Base-by-base conservation (phyloP, 805 yeast species). In the Ascoidea asiatica region DNA sequence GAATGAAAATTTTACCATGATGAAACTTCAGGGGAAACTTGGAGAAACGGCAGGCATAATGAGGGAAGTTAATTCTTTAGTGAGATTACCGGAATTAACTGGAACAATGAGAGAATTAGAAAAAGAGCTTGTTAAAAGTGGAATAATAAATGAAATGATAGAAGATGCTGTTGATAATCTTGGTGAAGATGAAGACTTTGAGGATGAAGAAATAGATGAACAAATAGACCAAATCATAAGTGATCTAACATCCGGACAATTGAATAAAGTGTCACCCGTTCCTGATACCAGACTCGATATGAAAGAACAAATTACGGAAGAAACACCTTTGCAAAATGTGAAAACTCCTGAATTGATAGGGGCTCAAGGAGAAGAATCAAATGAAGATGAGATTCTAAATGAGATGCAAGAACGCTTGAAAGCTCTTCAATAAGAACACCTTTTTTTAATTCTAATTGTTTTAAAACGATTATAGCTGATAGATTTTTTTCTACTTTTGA, bases 131-230 rank as follows among this genome's bases (percentile, higher is more conserved):
- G 79, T 84, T 76, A 83, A 81, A 60, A 75, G 84, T 11, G 92
- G 92, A 0, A 74, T 92, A 40, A 87, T 92, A 44, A 86, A 85
- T 52, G 98, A 92, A 58, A 92, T 92, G 97, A 80, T 89, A 58
- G 87, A 84, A 46, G 99, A 92, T 57, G 78, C 85, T 49, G 68
- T 90, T 48, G 97, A 89, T 48, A 62, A 69, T 42, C 63, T 75
- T 46, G 79, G 73, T 19, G 86, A 79, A 23, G 81, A 73, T 41
- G 81, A 74, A 18, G 84, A 77, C 47, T 70, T 75, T 38, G 81
- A 73, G 44, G 69, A 69, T 38, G 90, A 83, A 45, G 81, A 79
- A 18, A 75, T 70, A 38, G 75, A 72, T 19, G 77, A 73, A 47
- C 72, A 72, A 53, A 79, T 86, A 19, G 76, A 81, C 48, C 74